These are phyloP conservation scores for Cyclospora cayetanensis DNA, from an alignment of 169 alveolate genomes.

Conservation along the genomic window DNA sequence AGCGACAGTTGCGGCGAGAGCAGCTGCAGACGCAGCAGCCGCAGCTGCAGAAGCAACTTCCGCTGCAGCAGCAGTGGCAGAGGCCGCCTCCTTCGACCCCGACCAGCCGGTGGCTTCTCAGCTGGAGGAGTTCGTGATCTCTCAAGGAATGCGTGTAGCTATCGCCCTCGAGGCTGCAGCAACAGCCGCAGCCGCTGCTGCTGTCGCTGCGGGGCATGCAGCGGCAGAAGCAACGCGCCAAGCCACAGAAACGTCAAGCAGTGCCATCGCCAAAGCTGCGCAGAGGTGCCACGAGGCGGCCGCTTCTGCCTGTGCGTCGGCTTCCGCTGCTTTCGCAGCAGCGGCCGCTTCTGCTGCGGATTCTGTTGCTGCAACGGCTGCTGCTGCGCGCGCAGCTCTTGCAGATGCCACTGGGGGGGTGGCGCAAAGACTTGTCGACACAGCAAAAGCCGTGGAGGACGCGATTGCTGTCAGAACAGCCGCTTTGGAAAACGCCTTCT, in stretches of 20 bases:
- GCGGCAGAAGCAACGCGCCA: constrained; percentile 25
- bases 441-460: constrained; percentile 12
- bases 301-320: constrained; percentile 32
- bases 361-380: constrained; percentile 28
- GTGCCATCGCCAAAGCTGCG: constrained; percentile 19
- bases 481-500: constrained; percentile 15
- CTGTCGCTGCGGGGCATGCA: constrained; percentile 34
- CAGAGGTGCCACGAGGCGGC: constrained; percentile 43
- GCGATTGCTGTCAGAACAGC: constrained; percentile 30
- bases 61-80: constrained; percentile 44
- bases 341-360: constrained; percentile 19
- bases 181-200: constrained; percentile 54
- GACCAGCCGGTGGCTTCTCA: neutral
- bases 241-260: constrained; percentile 28
- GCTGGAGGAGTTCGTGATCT: constrained; percentile 12
- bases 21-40: constrained; percentile 18
- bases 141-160: constrained; percentile 45
- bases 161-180: constrained; percentile 33
- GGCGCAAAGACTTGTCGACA: neutral
- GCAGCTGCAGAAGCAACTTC: constrained; percentile 42
- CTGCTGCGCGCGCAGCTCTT: constrained; percentile 52
- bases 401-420: constrained; percentile 27
- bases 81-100: neutral
- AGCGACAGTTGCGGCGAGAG: neutral
- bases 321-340: constrained; percentile 36